These are phyloP conservation scores for Aspergillus pseudoterreus DNA, from an alignment of 2,329 filamentous ascomycete genomes.

Conservation along the genomic window DNA sequence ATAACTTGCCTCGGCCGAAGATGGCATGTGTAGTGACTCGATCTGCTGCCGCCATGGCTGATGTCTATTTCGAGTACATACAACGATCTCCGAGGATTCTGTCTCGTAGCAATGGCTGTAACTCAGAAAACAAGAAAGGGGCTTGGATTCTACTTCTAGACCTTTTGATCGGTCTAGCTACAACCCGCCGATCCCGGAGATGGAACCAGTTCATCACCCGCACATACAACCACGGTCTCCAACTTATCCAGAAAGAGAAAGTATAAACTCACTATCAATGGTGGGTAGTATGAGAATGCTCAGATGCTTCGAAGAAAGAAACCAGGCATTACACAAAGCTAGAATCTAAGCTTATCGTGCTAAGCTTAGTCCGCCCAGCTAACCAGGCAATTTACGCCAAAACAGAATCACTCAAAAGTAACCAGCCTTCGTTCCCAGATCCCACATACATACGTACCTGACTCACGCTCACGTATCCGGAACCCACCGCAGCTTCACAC, in stretches of 20 bases:
- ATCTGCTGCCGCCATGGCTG: neutral
- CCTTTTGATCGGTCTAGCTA: neutral
- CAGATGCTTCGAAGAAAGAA: neutral
- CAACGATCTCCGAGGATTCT: neutral
- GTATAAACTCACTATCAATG: too few relatives aligned
- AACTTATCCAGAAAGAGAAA: too few relatives aligned
- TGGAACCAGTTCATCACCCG: neutral
- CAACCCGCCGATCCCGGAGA: neutral
- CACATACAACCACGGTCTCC: too few relatives aligned
- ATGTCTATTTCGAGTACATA: neutral
- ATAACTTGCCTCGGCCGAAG: too few relatives aligned
- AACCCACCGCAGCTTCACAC: neutral
- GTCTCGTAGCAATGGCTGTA: too few relatives aligned
- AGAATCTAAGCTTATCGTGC: too few relatives aligned
- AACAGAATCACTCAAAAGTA: neutral
- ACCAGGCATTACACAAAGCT: neutral
- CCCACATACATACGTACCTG: too few relatives aligned
- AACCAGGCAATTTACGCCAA: neutral
- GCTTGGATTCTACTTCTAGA: neutral
- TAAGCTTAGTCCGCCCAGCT: too few relatives aligned
- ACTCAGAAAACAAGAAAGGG: too few relatives aligned
- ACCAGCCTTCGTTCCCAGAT: neutral
- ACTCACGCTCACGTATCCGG: neutral
- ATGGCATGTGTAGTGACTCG: neutral
- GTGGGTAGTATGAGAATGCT: too few relatives aligned